A percentile compares a stretch with the other conserved stretches of the same genome.
Evolutionary conservation across 495 filamentous ascomycete genomes (phyloP).

Genomic region (Podospora bellae-mahoneyi): DNA sequence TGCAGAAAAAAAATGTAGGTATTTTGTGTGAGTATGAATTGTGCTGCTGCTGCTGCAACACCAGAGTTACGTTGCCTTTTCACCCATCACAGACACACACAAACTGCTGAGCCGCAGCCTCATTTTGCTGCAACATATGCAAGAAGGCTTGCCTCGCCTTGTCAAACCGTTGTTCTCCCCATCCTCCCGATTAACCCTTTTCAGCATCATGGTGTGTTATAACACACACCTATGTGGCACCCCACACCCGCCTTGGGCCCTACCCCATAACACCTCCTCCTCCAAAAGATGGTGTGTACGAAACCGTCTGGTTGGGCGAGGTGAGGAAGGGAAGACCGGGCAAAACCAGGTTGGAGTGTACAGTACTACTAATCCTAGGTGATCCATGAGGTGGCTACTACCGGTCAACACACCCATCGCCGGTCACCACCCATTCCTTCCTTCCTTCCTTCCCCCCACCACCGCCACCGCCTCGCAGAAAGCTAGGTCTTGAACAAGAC

Average conservation of each 20-base stretch:
- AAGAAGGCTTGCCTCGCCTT: neutral
- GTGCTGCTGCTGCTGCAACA: neutral
- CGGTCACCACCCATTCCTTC: neutral
- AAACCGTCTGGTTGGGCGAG: neutral
- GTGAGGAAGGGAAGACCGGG: neutral
- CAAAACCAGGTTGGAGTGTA: neutral
- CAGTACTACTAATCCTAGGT: neutral
- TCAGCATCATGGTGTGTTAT: neutral
- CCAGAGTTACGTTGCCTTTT: neutral
- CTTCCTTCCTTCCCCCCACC: neutral
- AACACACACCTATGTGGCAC: neutral
- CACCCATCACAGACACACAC: too few species aligned
- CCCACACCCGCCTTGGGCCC: neutral
- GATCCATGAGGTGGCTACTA: neutral
- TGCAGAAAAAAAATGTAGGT: neutral
- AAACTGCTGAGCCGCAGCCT: neutral
- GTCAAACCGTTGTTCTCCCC: neutral
- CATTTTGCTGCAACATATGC: neutral
- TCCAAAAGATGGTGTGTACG: neutral
- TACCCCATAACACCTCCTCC: neutral
- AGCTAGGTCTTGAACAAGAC: neutral
- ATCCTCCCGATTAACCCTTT: neutral
- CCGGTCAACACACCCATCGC: neutral
- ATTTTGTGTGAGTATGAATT: neutral
- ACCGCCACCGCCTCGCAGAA: neutral